Evolutionary conservation across 441 rosid genomes (phyloP).

Genomic region (Rhodomyrtus psidioides): DNA sequence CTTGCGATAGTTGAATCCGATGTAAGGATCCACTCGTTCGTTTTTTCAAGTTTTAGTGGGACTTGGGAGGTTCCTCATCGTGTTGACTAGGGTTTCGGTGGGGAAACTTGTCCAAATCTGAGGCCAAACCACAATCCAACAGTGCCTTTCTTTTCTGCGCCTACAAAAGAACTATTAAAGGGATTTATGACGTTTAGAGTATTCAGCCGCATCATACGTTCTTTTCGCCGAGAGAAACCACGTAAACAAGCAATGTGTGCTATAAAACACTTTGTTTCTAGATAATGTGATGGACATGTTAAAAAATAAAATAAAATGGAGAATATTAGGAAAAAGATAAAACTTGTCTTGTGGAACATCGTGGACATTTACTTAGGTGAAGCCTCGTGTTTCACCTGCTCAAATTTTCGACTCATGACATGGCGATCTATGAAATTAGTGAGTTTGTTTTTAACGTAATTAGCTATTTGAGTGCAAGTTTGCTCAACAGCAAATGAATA

Average conservation of each 20-base stretch:
- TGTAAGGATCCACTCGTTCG: not conserved
- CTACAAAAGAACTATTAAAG: not conserved
- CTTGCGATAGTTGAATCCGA: not conserved
- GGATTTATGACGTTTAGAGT: not conserved
- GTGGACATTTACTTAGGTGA: not conserved
- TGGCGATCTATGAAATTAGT: not conserved
- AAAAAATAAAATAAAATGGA: not conserved
- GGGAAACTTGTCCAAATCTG: not conserved
- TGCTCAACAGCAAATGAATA: not conserved
- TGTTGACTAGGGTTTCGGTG: not conserved
- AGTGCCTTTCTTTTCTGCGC: not conserved
- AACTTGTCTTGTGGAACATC: not conserved
- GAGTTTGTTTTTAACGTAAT: not conserved
- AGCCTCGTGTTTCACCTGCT: not conserved
- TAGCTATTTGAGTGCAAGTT: not conserved
- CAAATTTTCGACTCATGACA: not conserved
- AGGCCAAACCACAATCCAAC: not conserved
- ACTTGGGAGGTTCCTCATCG: not conserved
- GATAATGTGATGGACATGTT: not conserved
- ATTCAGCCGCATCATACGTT: not conserved
- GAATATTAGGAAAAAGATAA: not conserved
- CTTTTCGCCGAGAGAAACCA: not conserved
- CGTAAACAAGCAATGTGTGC: not conserved
- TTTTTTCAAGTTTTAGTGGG: not conserved
- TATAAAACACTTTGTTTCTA: not conserved